A percentile compares a stretch with the other conserved stretches of the same genome.
These are phyloP conservation scores for Scleromitrula shiraiana DNA, from an alignment of 2,329 filamentous ascomycete genomes.

Conservation along the genomic window DNA sequence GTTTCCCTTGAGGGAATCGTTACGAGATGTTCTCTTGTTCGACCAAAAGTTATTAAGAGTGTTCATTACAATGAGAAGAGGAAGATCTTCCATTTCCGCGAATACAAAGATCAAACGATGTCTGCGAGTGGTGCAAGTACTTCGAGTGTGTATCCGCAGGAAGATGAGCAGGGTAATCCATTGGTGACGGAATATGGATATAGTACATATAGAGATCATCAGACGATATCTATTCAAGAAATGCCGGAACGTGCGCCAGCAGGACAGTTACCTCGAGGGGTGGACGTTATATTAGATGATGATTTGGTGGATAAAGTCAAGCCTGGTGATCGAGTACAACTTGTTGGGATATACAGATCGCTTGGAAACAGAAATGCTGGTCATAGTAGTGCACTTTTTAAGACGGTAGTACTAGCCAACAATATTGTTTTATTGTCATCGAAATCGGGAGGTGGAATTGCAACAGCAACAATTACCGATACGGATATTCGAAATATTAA, in stretches of 20 bases:
- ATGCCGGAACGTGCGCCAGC: conserved; percentile 97
- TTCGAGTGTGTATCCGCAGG: conserved; percentile 86
- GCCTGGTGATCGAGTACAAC: conserved; percentile 88
- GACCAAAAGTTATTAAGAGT: conserved; percentile 96
- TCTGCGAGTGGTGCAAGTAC: conserved; percentile 77
- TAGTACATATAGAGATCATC: conserved; percentile 91
- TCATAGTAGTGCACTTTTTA: conserved; percentile 86
- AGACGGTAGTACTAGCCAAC: conserved; percentile 88
- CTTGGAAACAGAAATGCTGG: conserved; percentile 90
- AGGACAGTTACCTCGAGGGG: conserved; percentile 87
- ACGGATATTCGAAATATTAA: conserved; percentile 98
- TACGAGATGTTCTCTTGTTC: conserved; percentile 87
- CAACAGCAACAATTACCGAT: conserved; percentile 86
- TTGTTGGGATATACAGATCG: conserved; percentile 93
- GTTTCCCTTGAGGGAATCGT: conserved; percentile 96
- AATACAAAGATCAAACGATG: conserved; percentile 97
- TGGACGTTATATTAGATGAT: conserved; percentile 94
- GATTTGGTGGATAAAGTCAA: conserved; percentile 93
- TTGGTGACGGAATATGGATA: conserved; percentile 93
- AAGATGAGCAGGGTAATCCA: conserved; percentile 88
- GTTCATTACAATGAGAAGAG: conserved; percentile 91
- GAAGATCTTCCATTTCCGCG: conserved; percentile 77
- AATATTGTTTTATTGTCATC: conserved; percentile 91
- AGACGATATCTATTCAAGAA: conserved; percentile 96
- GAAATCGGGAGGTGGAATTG: conserved; percentile 90